Evolutionary conservation across 225 moss, liverwort and hornwort genomes (phyloP).

Genomic region (Anthoceros angustus): DNA sequence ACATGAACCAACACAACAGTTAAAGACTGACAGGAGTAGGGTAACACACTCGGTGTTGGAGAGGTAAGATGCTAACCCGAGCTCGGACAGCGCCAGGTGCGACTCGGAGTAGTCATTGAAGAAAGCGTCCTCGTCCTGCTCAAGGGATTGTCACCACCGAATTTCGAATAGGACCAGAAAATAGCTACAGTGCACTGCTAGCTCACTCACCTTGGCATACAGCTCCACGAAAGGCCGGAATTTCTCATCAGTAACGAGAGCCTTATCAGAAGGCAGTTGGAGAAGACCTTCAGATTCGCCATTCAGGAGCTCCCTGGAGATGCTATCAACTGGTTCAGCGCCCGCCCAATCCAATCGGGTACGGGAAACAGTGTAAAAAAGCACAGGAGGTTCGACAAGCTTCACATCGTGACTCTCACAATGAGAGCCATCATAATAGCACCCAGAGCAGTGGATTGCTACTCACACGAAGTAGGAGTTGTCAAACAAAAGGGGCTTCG

Average conservation of each 20-base stretch:
- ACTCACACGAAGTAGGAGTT: constrained; percentile 70
- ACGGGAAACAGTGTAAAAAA: not conserved
- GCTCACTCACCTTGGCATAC: constrained; percentile 24
- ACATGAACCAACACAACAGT: not conserved
- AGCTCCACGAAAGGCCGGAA: constrained; percentile 23
- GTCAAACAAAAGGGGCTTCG: constrained; percentile 53
- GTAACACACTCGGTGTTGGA: too few relatives aligned
- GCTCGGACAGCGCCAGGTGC: constrained; percentile 31
- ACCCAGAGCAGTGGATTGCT: not conserved
- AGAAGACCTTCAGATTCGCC: constrained; percentile 27
- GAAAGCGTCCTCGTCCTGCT: constrained; percentile 35
- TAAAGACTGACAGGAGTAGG: not conserved
- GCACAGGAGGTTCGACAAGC: not conserved
- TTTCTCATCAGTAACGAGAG: constrained; percentile 22
- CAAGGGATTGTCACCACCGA: not conserved
- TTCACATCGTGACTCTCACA: not conserved
- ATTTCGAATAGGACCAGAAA: not conserved
- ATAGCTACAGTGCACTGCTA: not conserved
- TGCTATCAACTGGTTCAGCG: not conserved
- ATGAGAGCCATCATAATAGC: not conserved
- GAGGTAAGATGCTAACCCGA: constrained; percentile 20
- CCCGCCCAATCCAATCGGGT: not conserved
- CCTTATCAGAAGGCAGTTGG: constrained; percentile 32
- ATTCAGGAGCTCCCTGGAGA: constrained; percentile 14
- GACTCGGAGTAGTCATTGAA: constrained; percentile 26